Evolutionary conservation across 192 early-diverging fungal species (phyloP), one percentile per base, ranked within the genome.

Genomic region (Coemansia sp.): DNA sequence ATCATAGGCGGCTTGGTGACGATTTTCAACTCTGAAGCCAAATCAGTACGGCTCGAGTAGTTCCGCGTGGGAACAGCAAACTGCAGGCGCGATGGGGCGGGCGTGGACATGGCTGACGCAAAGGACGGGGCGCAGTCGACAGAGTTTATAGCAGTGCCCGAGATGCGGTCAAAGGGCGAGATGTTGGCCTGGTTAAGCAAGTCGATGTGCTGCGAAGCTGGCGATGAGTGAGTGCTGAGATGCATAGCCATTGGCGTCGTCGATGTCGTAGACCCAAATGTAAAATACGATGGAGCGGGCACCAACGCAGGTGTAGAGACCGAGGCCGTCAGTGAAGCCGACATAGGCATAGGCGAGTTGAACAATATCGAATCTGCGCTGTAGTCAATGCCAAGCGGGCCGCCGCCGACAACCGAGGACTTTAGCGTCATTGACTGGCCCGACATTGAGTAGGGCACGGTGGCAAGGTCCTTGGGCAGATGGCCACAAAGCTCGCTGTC

Each of bases 351-450:
- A 31, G 71, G 0, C 43, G 68, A 18, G 20, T 61, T 57, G 34
- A 74, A 73, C 68, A 74, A 47, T 41, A 67, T 11, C 3, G 64
- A 31, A 3, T 64, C 29, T 15, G 47, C 40, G 49, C 33, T 33
- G 50, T 79, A 79, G 18, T 34, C 61, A 20, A 69, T 16, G 6
- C 44, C 50, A 16, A 79, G 68, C 52, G 68, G 68, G 33, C 65
- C 65, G 44, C 72, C 52, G 34, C 72, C 61, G 27, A 79, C 39
- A n/a, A 57, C 52, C 7, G 68, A 57, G 2, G 67, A 36, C n/a
- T 70, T 73, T 39, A 58, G 57, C 15, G 77, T 27, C 47, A 74
- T 73, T 40, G 71, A 57, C 72, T 73, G 72, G 60, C 52, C 52
- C 12, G 69, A 65, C 24, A 62, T 74, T 16, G 66, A 62, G 43